Evolutionary conservation across 1,284 basidiomycete genomes (phyloP).

Genomic region (Gymnopus androsaceus): DNA sequence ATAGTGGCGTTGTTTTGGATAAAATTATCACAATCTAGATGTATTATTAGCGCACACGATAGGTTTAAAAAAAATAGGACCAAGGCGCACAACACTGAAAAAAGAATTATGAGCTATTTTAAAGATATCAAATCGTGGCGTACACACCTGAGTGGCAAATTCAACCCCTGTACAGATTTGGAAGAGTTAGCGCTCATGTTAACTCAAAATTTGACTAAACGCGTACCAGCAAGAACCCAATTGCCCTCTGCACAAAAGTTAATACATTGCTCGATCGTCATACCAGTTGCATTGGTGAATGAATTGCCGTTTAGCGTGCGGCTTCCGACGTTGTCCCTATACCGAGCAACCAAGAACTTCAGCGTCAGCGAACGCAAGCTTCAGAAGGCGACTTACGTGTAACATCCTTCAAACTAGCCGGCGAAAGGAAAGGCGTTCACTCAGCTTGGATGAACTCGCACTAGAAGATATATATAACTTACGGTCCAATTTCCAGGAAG

Average conservation of each 20-base stretch:
- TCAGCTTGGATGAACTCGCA: too few relatives aligned
- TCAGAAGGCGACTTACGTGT: slow-evolving; percentile 47
- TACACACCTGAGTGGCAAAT: too few relatives aligned
- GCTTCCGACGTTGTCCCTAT: slow-evolving; percentile 50
- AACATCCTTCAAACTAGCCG: slow-evolving; percentile 66
- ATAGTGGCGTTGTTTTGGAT: slow-evolving; percentile 49
- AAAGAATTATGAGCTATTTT: neutral
- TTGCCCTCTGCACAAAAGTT: slow-evolving; percentile 52
- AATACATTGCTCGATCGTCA: slow-evolving; percentile 69
- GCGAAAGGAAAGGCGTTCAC: too few relatives aligned
- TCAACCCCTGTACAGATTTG: too few relatives aligned
- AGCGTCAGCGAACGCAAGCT: slow-evolving; percentile 6
- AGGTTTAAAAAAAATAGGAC: neutral
- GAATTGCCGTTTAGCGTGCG: slow-evolving; percentile 54
- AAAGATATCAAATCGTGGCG: neutral
- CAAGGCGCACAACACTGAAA: neutral
- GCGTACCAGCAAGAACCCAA: slow-evolving; percentile 64
- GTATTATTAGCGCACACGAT: neutral
- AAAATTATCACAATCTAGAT: slow-evolving; percentile 61
- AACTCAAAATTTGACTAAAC: slow-evolving; percentile 25
- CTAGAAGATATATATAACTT: too few relatives aligned
- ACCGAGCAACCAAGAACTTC: neutral
- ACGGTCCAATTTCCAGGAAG: slow-evolving; percentile 60
- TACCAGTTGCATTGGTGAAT: slow-evolving; percentile 47
- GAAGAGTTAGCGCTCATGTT: neutral